A percentile compares a stretch with the other conserved stretches of the same genome.
These are phyloP conservation scores for Dichotomocladium elegans DNA, from an alignment of 371 early-diverging fungal genomes.

Conservation along the genomic window DNA sequence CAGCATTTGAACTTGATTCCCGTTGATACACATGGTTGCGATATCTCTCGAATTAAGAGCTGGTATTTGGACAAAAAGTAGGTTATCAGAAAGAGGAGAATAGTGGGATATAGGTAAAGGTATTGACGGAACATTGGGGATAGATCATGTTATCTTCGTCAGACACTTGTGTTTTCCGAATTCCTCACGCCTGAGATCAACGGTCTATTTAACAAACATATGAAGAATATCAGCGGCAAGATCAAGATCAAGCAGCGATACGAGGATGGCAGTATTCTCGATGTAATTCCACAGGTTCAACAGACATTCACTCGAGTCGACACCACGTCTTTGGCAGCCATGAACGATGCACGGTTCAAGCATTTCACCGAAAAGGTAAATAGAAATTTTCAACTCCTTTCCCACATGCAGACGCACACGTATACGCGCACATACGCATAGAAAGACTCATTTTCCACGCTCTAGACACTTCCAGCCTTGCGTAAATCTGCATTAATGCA, in stretches of 20 bases:
- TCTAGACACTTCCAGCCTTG: constrained; percentile 50
- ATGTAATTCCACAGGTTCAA: constrained; percentile 77
- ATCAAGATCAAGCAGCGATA: constrained; percentile 61
- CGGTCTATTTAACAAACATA: constrained; percentile 71
- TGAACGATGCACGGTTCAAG: constrained; percentile 81
- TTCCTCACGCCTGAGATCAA: constrained; percentile 88
- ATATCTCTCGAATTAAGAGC: constrained; percentile 88
- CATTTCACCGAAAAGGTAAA: constrained; percentile 78
- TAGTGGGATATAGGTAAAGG: no score
- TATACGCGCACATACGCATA: no score
- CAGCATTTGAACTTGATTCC: constrained; percentile 84
- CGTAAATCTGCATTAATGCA: constrained; percentile 59
- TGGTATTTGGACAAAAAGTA: constrained; percentile 83
- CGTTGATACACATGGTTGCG: constrained; percentile 83
- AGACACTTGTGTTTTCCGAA: constrained; percentile 79
- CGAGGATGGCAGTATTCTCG: constrained; percentile 66
- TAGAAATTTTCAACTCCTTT: background rate
- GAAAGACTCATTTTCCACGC: background rate
- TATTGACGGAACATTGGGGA: no score
- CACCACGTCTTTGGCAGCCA: constrained; percentile 49
- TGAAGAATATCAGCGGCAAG: constrained; percentile 76
- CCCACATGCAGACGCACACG: no score
- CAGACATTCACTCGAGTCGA: constrained; percentile 77
- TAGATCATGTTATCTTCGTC: constrained; percentile 81
- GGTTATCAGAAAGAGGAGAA: no score